Evolutionary conservation across 179 eudicot genomes (phyloP).

Genomic region (Heliamphora pulchella): DNA sequence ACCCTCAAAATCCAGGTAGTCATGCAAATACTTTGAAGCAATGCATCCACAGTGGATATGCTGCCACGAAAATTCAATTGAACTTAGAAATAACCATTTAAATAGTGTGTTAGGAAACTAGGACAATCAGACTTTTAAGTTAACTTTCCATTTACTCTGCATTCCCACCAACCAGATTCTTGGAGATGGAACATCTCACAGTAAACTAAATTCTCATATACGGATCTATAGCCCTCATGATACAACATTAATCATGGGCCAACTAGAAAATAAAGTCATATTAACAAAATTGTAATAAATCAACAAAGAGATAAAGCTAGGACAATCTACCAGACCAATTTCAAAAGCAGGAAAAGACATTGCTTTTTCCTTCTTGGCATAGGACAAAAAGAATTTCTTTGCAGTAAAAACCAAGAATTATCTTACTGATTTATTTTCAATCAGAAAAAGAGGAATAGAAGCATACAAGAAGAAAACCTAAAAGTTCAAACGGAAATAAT

Average conservation of each 20-base stretch:
- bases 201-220: constrained; percentile 52
- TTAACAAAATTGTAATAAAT: background rate
- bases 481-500: background rate
- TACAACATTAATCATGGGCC: constrained; percentile 3
- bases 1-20: constrained; percentile 68
- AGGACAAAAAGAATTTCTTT: background rate
- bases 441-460: background rate
- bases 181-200: constrained; percentile 70
- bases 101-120: constrained; percentile 5
- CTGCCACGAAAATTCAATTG: constrained; percentile 32
- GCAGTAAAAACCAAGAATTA: background rate
- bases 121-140: background rate
- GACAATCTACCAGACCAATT: background rate
- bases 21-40: constrained; percentile 58
- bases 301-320: background rate
- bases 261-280: background rate
- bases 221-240: constrained; percentile 37
- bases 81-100: background rate
- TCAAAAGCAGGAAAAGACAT: background rate
- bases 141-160: constrained; percentile 76
- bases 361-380: background rate
- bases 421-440: background rate
- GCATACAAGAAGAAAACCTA: background rate
- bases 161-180: constrained; percentile 92
- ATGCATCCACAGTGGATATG: constrained; percentile 85